Conservation (phyloP, 192 early-diverging fungal species). For the Podila minutissima region DNA sequence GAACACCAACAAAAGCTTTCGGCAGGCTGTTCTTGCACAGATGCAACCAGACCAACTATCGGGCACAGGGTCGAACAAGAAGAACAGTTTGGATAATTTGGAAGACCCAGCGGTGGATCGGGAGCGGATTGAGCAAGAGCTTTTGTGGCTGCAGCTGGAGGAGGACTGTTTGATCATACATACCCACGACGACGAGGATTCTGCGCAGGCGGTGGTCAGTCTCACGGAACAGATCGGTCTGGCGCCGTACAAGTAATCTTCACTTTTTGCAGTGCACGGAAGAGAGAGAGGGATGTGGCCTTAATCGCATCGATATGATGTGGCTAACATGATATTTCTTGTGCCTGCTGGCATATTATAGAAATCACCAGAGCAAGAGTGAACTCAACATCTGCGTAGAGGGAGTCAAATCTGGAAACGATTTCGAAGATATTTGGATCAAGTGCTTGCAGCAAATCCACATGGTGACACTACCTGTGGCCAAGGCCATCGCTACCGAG, state of each 20-base stretch:
- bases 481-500: slow-evolving; percentile 41
- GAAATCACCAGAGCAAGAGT: slow-evolving; percentile 4
- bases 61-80: background rate
- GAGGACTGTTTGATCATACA: slow-evolving; percentile 46
- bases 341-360: background rate
- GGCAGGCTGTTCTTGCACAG: slow-evolving; percentile 9
- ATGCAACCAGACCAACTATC: background rate
- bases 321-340: background rate
- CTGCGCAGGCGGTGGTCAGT: slow-evolving; percentile 34
- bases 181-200: slow-evolving; percentile 44
- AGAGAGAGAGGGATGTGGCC: background rate
- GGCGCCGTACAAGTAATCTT: slow-evolving; percentile 50
- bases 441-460: slow-evolving; percentile 58
- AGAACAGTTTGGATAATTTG: background rate
- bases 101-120: background rate
- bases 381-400: slow-evolving; percentile 28
- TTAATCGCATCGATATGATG: background rate
- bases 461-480: slow-evolving; percentile 47
- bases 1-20: slow-evolving; percentile 19
- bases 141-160: slow-evolving; percentile 49
- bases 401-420: slow-evolving; percentile 40
- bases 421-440: slow-evolving; percentile 46
- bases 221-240: slow-evolving; percentile 52
- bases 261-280: background rate
- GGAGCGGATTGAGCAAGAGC: slow-evolving; percentile 32